phyloP scores from a whole-genome alignment of 2,329 filamentous ascomycete genomes.

The Fusarium napiforme region DNA sequence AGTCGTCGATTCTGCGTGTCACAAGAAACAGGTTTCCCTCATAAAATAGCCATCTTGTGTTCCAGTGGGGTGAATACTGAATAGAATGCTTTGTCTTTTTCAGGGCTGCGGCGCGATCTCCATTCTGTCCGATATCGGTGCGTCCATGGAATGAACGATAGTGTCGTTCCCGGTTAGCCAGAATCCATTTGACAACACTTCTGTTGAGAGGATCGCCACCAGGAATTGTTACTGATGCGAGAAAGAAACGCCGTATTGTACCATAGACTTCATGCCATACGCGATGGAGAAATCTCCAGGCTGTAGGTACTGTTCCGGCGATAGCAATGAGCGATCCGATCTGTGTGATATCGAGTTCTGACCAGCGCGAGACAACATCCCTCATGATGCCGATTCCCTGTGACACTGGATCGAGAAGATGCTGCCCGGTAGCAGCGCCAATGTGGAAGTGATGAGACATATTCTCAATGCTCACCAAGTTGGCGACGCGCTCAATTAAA shows the following conservation, averaged over 20 bases:
- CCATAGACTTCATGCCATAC: conserved; percentile 53
- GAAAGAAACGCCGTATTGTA: conserved; percentile 56
- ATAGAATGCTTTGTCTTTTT: conserved; percentile 56
- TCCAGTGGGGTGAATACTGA: conserved; percentile 59
- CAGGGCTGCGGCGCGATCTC: conserved; percentile 53
- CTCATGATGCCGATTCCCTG: conserved; percentile 50
- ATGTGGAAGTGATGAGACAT: conserved; percentile 42
- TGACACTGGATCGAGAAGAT: conserved; percentile 46
- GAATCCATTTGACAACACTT: conserved; percentile 59
- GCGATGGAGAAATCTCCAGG: conserved; percentile 51
- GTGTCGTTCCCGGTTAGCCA: conserved; percentile 52
- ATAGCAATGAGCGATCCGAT: conserved; percentile 59
- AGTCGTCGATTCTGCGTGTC: conserved; percentile 54
- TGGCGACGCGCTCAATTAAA: conserved; percentile 2
- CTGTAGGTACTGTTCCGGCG: conserved; percentile 54
- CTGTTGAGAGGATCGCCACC: conserved; percentile 58
- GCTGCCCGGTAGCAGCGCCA: conserved; percentile 24
- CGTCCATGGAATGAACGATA: conserved; percentile 58
- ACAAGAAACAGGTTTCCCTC: conserved; percentile 58
- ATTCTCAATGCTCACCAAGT: neutral
- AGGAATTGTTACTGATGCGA: conserved; percentile 57
- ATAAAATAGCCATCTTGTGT: conserved; percentile 62
- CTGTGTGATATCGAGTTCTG: conserved; percentile 58
- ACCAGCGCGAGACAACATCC: conserved; percentile 54
- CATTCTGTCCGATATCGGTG: conserved; percentile 50